Base-by-base conservation (phyloP, 176 grass and related monocot species). In the Phyllostachys edulis region DNA sequence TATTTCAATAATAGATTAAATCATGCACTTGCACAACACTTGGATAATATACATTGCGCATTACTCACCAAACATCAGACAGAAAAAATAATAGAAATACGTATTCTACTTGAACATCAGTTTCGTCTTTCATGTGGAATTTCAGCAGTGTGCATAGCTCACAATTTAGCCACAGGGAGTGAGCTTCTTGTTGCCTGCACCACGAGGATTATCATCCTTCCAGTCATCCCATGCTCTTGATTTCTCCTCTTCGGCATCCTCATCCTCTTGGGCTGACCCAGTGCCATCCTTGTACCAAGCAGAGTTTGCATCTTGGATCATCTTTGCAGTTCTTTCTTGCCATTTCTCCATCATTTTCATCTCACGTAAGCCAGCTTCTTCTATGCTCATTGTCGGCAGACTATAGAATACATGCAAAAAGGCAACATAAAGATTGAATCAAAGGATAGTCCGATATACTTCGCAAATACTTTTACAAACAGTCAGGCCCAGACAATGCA, bases 281-380 rank as follows among this genome's bases (percentile, higher is more conserved):
- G 60, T 24, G 21, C 76, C 85, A 66, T 94, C 92, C 61, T 85
- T 92, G 82, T 97, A 87, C 92, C 95, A 94, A 5, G 90, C 75
- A 6, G 95, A 97, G 82, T 73, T 94, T 20, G 95, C 75, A 70
- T 94, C 92, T 77, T 97, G 54, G 66, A 91, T 93, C 75, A 91
- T 67, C 85, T 91, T 89, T 0, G 74, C 49, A 3, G 92, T 97
- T 54, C 60, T 93, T 79, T 94, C 92, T 83, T 94, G 92, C 88
- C 90, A 97, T 68, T 81, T 86, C 21, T 93, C 88, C 95, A 97
- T 97, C 69, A 97, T 97, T 79, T 97, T 88, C 92, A 94, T 97
- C 85, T 93, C 95, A 5, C 75, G 71, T 66, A 97, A 51, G 23
- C 95, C 92, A 6, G 90, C 95, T 86, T 97, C 89, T 90, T 94